These are phyloP conservation scores for Russula compacta DNA, from an alignment of 768 basidiomycete genomes.

Conservation along the genomic window DNA sequence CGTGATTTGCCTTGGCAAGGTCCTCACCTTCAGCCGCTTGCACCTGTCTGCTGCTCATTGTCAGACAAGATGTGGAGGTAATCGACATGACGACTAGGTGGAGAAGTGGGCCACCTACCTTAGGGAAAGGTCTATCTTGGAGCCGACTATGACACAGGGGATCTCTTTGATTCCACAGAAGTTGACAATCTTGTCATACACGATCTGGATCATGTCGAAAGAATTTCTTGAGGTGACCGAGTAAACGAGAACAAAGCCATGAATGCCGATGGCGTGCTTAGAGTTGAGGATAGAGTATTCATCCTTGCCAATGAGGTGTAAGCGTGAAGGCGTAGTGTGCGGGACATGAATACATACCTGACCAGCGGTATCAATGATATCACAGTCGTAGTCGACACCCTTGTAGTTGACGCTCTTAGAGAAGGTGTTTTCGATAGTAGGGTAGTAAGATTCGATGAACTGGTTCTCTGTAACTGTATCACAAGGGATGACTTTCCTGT, in stretches of 20 bases:
- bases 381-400: slow-evolving; percentile 88
- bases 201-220: slow-evolving; percentile 90
- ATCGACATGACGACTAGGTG: neutral
- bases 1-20: slow-evolving; percentile 60
- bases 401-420: slow-evolving; percentile 80
- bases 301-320: slow-evolving; percentile 43
- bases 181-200: slow-evolving; percentile 89
- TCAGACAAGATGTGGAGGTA: neutral
- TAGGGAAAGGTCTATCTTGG: slow-evolving; percentile 75
- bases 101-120: slow-evolving; percentile 39
- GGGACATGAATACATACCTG: slow-evolving; percentile 49
- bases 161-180: slow-evolving; percentile 78
- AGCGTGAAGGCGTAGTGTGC: slow-evolving; percentile 4
- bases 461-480: slow-evolving; percentile 89
- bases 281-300: slow-evolving; percentile 92
- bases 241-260: slow-evolving; percentile 96
- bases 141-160: slow-evolving; percentile 90
- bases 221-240: slow-evolving; percentile 82
- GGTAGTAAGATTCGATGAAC: slow-evolving; percentile 90
- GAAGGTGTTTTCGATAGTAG: slow-evolving; percentile 87
- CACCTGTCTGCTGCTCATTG: slow-evolving; percentile 54
- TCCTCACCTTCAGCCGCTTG: slow-evolving; percentile 62
- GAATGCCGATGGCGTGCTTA: slow-evolving; percentile 93
- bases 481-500: slow-evolving; percentile 91
- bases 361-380: slow-evolving; percentile 96